Conservation (phyloP, 2,329 filamentous ascomycete species). For the Botrytis sinoallii region DNA sequence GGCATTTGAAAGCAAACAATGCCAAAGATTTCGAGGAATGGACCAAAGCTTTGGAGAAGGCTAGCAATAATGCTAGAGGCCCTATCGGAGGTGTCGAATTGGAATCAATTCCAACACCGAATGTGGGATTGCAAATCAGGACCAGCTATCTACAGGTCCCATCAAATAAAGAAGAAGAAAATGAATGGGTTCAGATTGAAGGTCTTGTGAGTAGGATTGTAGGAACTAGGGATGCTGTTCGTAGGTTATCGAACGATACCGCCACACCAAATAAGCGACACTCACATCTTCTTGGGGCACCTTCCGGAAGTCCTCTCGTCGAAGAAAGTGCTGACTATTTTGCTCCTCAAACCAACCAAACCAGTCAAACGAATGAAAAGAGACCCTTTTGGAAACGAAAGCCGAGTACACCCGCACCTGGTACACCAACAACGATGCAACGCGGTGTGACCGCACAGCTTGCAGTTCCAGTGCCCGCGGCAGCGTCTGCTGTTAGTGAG, state of each 20-base stretch:
- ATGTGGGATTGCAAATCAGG: conserved; percentile 37
- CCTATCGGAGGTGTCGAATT: conserved; percentile 42
- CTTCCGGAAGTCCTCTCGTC: conserved; percentile 37
- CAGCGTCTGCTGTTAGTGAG: conserved; percentile 26
- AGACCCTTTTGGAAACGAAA: conserved; percentile 92
- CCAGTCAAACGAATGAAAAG: conserved; percentile 48
- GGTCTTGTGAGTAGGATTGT: conserved; percentile 80
- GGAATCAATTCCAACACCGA: conserved; percentile 27
- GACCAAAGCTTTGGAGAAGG: conserved; percentile 80
- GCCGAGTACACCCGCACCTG: conserved; percentile 45
- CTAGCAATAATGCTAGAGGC: conserved; percentile 62
- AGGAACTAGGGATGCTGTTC: conserved; percentile 82
- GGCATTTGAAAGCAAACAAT: conserved; percentile 85
- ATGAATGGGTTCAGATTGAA: conserved; percentile 86
- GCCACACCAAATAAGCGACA: conserved; percentile 45
- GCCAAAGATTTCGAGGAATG: conserved; percentile 83
- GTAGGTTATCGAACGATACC: conserved; percentile 81
- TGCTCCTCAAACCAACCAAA: conserved; percentile 42
- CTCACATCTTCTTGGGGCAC: conserved; percentile 36
- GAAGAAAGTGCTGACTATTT: conserved; percentile 55
- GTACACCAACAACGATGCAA: conserved; percentile 30
- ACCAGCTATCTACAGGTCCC: conserved; percentile 30
- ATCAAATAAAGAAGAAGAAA: conserved; percentile 57
- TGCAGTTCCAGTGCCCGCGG: conserved; percentile 30
- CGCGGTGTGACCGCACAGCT: conserved; percentile 34